phyloP scores from a whole-genome alignment of 2,329 filamentous ascomycete species.

The Diaporthe vexans region DNA sequence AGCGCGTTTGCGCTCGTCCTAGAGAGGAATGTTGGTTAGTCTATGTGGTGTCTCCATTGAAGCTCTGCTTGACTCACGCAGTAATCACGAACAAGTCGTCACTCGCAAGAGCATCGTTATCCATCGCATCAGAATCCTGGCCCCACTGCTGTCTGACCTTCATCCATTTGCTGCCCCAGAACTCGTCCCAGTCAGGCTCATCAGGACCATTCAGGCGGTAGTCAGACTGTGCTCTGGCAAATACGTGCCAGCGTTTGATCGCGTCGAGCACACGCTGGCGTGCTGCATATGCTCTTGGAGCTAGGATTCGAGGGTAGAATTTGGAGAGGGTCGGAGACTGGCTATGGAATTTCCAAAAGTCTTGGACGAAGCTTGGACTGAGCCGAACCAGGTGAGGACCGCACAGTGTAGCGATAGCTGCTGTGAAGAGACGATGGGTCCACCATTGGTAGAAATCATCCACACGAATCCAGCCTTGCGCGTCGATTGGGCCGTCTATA shows the following conservation, averaged over 20 bases:
- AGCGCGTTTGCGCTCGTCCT: not conserved
- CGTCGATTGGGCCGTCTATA: not conserved
- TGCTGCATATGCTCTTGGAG: not conserved
- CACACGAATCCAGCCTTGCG: not conserved
- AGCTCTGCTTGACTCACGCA: not conserved
- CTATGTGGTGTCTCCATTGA: no score
- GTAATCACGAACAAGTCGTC: not conserved
- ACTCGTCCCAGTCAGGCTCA: slow-evolving; percentile 8
- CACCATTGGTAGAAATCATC: slow-evolving; percentile 5
- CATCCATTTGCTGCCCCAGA: slow-evolving; percentile 9
- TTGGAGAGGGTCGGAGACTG: not conserved
- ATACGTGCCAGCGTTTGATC: slow-evolving; percentile 3
- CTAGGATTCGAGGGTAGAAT: not conserved
- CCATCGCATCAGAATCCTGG: not conserved
- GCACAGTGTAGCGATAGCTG: not conserved
- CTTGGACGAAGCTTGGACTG: not conserved
- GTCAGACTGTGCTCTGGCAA: not conserved
- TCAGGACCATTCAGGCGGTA: not conserved
- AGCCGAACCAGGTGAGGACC: slow-evolving; percentile 10
- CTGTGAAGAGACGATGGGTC: not conserved
- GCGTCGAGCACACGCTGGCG: not conserved
- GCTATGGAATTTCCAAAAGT: not conserved
- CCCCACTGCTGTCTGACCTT: slow-evolving; percentile 10
- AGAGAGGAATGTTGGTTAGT: no score
- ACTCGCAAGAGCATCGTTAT: not conserved